Percentiles rank a stretch among this genome's conserved stretches.
Evolutionary conservation across 805 yeast species (phyloP).

Genomic region (Sugiyamaella qingdaonensis): DNA sequence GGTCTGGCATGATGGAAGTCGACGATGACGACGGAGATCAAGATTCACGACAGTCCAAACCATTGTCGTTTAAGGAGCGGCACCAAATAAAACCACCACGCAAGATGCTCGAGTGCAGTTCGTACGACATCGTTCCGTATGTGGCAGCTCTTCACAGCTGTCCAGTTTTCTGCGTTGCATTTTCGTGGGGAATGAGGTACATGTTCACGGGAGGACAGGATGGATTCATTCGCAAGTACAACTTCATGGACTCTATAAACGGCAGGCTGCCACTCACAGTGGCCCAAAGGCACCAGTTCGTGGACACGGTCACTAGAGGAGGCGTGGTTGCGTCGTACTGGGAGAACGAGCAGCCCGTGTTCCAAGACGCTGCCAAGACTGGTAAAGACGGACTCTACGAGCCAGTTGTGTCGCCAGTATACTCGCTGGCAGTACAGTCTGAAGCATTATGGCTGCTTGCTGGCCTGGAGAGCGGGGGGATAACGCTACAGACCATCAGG

Average conservation of each 20-base stretch:
- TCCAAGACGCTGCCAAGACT: constrained; percentile 41
- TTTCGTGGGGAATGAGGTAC: constrained; percentile 79
- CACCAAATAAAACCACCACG: constrained; percentile 29
- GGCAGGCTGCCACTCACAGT: constrained; percentile 85
- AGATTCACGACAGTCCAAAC: neutral
- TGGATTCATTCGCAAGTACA: constrained; percentile 87
- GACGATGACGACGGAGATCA: constrained; percentile 18
- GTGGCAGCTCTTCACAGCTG: constrained; percentile 84
- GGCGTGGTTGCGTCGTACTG: constrained; percentile 83
- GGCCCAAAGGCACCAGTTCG: constrained; percentile 83
- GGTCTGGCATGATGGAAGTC: constrained; percentile 22
- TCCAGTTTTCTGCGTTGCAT: constrained; percentile 70
- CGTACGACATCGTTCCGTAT: constrained; percentile 72
- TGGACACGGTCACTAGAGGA: constrained; percentile 79
- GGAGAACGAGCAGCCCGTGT: constrained; percentile 91
- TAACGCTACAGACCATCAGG: constrained; percentile 75
- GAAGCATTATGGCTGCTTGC: constrained; percentile 80
- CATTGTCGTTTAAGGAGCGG: constrained; percentile 18
- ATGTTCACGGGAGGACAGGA: constrained; percentile 94
- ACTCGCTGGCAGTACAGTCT: constrained; percentile 76
- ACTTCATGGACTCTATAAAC: constrained; percentile 76
- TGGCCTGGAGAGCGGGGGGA: constrained; percentile 78
- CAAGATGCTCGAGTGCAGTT: constrained; percentile 49
- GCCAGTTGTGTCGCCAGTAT: constrained; percentile 70
- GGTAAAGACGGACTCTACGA: constrained; percentile 32